Percentiles rank a stretch among this genome's conserved stretches.
phyloP scores from a whole-genome alignment of 2,329 filamentous ascomycete species.

The Trichoderma endophyticum region DNA sequence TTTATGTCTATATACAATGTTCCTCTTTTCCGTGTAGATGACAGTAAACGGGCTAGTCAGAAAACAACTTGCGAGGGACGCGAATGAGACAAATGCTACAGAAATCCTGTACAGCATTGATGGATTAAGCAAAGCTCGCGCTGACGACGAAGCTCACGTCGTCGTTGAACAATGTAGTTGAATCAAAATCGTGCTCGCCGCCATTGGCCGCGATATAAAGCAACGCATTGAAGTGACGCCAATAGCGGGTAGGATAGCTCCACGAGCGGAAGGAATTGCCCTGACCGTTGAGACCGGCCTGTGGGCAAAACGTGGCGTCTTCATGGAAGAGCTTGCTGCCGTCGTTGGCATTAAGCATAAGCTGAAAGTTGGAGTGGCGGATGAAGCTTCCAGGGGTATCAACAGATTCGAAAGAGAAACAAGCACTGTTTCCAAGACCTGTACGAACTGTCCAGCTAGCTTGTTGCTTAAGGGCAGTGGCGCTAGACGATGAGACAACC shows the following conservation, averaged over 20 bases:
- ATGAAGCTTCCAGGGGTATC: constrained; percentile 5
- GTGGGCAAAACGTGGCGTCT: constrained; percentile 6
- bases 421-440: constrained; percentile 2
- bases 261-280: background rate
- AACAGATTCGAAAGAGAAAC: constrained; percentile 2
- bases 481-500: constrained; percentile 6
- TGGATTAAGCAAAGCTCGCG: background rate
- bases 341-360: background rate
- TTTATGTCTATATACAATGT: background rate
- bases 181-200: background rate
- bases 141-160: constrained; percentile 5
- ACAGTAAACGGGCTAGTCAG: background rate
- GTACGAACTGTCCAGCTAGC: constrained; percentile 6
- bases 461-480: constrained; percentile 6
- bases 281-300: constrained; percentile 1
- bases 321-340: background rate
- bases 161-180: background rate
- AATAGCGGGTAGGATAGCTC: constrained; percentile 3
- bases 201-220: background rate
- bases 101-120: background rate
- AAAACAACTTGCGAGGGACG: background rate
- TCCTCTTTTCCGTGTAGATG: background rate
- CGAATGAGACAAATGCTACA: background rate
- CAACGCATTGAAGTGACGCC: background rate
- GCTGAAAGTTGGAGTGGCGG: background rate